phyloP scores from a whole-genome alignment of 2,329 filamentous ascomycete genomes.

The Fusarium sp. region DNA sequence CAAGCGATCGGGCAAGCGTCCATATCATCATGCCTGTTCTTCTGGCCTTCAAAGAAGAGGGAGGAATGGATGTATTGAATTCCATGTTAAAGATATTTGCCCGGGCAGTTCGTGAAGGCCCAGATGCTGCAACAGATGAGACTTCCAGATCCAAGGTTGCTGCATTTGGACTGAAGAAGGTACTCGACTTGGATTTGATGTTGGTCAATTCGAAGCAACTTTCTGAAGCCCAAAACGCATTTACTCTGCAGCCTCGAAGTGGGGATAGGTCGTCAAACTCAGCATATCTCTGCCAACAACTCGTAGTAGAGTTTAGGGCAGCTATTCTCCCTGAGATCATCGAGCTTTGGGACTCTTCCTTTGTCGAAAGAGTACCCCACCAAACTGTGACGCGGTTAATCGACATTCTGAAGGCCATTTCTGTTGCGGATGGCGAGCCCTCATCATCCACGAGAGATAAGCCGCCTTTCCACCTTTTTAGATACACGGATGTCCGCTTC shows the following conservation, averaged over 20 bases:
- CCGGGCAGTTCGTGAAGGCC: slow-evolving; percentile 42
- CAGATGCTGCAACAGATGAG: slow-evolving; percentile 57
- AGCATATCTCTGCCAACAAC: slow-evolving; percentile 68
- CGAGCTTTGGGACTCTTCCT: slow-evolving; percentile 84
- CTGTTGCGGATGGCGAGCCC: slow-evolving; percentile 79
- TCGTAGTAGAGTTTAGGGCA: slow-evolving; percentile 86
- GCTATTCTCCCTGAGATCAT: slow-evolving; percentile 79
- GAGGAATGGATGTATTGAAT: slow-evolving; percentile 79
- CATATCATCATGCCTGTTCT: slow-evolving; percentile 79
- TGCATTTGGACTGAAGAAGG: slow-evolving; percentile 75
- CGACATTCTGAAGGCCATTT: slow-evolving; percentile 81
- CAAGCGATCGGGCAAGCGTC: slow-evolving; percentile 58
- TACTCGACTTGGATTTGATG: slow-evolving; percentile 82
- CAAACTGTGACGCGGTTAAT: slow-evolving; percentile 81
- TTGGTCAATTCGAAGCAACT: slow-evolving; percentile 82
- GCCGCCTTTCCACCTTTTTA: slow-evolving; percentile 53
- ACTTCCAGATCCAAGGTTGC: slow-evolving; percentile 59
- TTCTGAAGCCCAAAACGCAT: slow-evolving; percentile 74
- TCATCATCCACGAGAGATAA: slow-evolving; percentile 70
- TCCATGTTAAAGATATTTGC: slow-evolving; percentile 74
- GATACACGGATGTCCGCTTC: slow-evolving; percentile 55
- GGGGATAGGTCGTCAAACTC: slow-evolving; percentile 54
- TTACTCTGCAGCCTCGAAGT: slow-evolving; percentile 53
- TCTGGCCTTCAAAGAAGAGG: slow-evolving; percentile 84
- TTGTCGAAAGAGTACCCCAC: slow-evolving; percentile 83